These are phyloP conservation scores for Thalassiosira hispida DNA, from an alignment of 352 stramenopile species.

Conservation along the genomic window DNA sequence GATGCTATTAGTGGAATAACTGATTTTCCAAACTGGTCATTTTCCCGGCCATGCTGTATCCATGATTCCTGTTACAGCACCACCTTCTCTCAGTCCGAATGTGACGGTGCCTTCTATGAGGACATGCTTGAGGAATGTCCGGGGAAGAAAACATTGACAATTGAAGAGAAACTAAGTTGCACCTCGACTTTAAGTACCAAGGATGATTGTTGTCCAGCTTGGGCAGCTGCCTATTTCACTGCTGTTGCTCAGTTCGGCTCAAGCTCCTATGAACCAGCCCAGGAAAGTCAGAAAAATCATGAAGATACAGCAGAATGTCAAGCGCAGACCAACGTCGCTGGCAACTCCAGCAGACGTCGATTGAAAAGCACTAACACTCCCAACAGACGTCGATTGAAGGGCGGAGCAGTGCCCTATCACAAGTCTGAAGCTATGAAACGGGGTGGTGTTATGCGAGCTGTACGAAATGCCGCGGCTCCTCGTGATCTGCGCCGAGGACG, in stretches of 20 bases:
- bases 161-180: neutral
- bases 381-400: neutral
- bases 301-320: neutral
- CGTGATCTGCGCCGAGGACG: neutral
- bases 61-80: neutral
- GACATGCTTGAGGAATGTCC: neutral
- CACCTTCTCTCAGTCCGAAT: neutral
- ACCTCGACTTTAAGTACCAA: neutral
- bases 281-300: neutral
- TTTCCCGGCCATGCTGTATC: neutral
- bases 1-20: neutral
- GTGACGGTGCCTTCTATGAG: neutral
- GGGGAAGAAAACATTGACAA: neutral
- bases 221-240: neutral
- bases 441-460: neutral
- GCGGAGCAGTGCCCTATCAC: neutral
- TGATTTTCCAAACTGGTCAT: neutral
- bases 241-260: neutral
- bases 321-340: too few relatives aligned
- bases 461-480: neutral
- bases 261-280: neutral
- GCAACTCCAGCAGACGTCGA: neutral
- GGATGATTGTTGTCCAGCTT: neutral
- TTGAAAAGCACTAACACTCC: too few relatives aligned
- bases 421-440: neutral